phyloP scores from a whole-genome alignment of 2,329 filamentous ascomycete species.

The Pochonia chlamydosporia region DNA sequence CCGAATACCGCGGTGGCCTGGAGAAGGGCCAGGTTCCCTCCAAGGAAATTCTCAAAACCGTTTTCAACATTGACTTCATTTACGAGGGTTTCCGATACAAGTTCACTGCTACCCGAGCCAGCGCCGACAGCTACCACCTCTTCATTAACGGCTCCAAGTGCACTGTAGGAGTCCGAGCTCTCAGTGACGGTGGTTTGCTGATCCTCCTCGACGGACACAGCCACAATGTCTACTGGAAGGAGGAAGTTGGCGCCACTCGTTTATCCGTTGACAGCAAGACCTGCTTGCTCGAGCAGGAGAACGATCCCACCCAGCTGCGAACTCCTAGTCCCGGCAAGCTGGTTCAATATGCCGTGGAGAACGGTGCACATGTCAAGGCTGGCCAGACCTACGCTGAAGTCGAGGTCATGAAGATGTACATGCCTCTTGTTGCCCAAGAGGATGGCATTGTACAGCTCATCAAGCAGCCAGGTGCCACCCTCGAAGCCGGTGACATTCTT shows the following conservation, averaged over 20 bases:
- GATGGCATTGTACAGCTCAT: constrained; percentile 96
- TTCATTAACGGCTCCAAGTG: constrained; percentile 99
- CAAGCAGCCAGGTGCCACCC: constrained; percentile 96
- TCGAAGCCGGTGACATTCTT: constrained; percentile 97
- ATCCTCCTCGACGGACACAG: constrained; percentile 86
- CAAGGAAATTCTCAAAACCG: constrained; percentile 95
- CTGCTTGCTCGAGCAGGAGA: constrained; percentile 95
- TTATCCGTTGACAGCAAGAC: constrained; percentile 98
- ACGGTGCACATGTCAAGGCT: constrained; percentile 85
- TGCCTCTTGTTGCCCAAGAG: constrained; percentile 92
- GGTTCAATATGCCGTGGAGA: constrained; percentile 95
- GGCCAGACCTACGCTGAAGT: constrained; percentile 94
- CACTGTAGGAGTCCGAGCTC: constrained; percentile 82
- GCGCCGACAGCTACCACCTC: constrained; percentile 88
- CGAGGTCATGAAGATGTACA: constrained; percentile 99
- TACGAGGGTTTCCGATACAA: constrained; percentile 97
- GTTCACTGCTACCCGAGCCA: constrained; percentile 92
- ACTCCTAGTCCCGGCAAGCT: constrained; percentile 95
- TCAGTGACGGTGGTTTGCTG: constrained; percentile 90
- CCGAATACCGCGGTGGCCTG: constrained; percentile 79
- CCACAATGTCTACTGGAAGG: constrained; percentile 99
- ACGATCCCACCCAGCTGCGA: constrained; percentile 93
- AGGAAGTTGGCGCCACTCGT: constrained; percentile 92
- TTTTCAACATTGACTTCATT: constrained; percentile 97
- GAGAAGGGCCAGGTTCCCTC: constrained; percentile 97